These are phyloP conservation scores for Sindora glabra DNA, from an alignment of 306 rosid species.

Conservation along the genomic window DNA sequence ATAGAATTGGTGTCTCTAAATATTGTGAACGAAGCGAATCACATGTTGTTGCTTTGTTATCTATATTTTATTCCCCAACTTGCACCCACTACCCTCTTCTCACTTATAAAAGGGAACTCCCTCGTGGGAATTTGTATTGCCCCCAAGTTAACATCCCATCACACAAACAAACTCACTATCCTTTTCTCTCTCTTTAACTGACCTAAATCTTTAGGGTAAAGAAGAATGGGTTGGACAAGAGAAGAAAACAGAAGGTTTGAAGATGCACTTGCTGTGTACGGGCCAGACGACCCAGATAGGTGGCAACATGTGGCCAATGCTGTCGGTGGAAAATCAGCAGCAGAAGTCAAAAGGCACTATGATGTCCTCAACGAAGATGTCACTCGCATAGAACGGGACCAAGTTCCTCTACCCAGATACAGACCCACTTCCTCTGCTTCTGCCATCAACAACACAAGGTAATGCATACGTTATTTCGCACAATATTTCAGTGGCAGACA, in stretches of 20 bases:
- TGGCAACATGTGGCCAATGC: constrained; percentile 88
- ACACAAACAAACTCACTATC: neutral
- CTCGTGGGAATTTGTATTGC: constrained; percentile 8
- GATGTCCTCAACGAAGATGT: constrained; percentile 74
- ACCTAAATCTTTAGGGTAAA: neutral
- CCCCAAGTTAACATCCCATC: constrained; percentile 16
- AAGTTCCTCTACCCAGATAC: constrained; percentile 64
- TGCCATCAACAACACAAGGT: constrained; percentile 2
- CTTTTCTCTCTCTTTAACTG: neutral
- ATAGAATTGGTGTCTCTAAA: too few species aligned
- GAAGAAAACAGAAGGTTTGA: constrained; percentile 79
- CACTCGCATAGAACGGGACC: constrained; percentile 63
- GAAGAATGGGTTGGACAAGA: constrained; percentile 52
- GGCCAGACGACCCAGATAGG: constrained; percentile 71
- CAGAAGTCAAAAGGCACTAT: constrained; percentile 72
- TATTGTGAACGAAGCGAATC: constrained; percentile 37
- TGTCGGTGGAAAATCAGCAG: constrained; percentile 67
- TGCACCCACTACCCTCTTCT: constrained; percentile 22
- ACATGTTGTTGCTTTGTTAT: constrained; percentile 21
- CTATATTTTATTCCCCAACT: constrained; percentile 37
- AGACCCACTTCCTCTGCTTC: neutral
- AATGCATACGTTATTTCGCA: too few species aligned
- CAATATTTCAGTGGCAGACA: too few species aligned
- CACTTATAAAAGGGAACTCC: constrained; percentile 47
- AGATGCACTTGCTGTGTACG: constrained; percentile 78